Percentiles rank a stretch among this genome's conserved stretches.
These are phyloP conservation scores for Gymnopilus junonius DNA, from an alignment of 768 basidiomycete genomes.

Conservation along the genomic window DNA sequence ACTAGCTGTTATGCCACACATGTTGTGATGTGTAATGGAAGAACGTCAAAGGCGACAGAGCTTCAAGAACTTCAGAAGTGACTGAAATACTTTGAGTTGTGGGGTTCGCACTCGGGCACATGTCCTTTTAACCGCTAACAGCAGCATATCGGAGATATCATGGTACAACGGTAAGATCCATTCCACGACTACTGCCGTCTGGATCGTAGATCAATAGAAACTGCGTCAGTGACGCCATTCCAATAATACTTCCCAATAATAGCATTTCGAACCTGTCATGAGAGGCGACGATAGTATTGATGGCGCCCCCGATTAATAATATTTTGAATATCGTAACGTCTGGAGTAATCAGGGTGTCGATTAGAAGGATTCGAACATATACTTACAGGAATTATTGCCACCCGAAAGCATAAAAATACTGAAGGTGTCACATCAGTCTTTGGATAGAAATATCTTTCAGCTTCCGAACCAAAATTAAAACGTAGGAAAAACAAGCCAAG, in stretches of 20 bases:
- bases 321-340: too few species aligned
- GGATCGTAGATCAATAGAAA: background rate
- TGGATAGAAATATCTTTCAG: too few species aligned
- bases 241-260: background rate
- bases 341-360: too few species aligned
- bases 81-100: background rate
- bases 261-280: background rate
- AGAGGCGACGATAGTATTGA: too few species aligned
- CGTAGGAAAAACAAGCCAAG: too few species aligned
- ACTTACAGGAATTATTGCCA: too few species aligned
- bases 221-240: background rate
- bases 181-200: background rate
- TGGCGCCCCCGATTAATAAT: too few species aligned
- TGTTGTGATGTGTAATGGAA: background rate
- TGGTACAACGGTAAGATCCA: background rate
- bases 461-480: too few species aligned
- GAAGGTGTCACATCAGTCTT: too few species aligned
- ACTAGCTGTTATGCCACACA: constrained; percentile 1
- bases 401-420: too few species aligned
- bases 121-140: background rate
- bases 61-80: background rate
- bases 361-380: too few species aligned
- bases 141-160: background rate
- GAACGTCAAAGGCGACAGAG: background rate
- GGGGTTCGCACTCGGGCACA: background rate